Base-by-base conservation (phyloP, 2,329 filamentous ascomycete species). In the Xylaria sp. region DNA sequence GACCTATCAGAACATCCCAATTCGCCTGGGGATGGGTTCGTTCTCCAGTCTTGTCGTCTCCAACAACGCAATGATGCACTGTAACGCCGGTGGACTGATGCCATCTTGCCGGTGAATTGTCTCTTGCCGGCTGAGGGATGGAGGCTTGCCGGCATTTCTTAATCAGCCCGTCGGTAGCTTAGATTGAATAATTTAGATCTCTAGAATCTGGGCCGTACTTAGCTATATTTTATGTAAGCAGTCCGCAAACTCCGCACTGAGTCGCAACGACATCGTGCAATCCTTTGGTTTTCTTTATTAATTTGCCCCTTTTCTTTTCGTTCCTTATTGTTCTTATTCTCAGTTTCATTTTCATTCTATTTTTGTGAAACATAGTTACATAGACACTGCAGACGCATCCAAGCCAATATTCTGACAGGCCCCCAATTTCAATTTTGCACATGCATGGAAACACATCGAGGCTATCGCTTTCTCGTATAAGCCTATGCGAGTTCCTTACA, bases 31-130 rank as follows among this genome's bases (percentile, higher is more conserved):
- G 34, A 6, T 3, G 46, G 41, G 15, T 37, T 37, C 37, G 7
- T 59, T 58, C 54, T 39, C 63, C 63, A 66, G 34, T 48, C 63
- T 58, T 69, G 50, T 52, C 50, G 25, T 65, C 65, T 68, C 65
- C 66, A 68, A 68, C 28, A 44, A n/a, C 23, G 61, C 51, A 46
- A 32, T 46, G 61, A 65, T 58, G 60, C 60, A 64, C 32, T 64
- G 66, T 51, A 55, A 68, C 66, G 56, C 50, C 56, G 61, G 59
- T 68, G 61, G 44, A 25, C 61, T 61, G 50, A 61, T 68, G 54
- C 23, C 41, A 55, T 46, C 55, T 51, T 55, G 60, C 59, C 60
- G 65, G 65, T 60, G 34, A 63, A 28, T 34, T 52, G 46, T n/a
- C 54, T 32, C 54, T 55, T 58, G 54, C 65, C 59, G 60, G 15